Conservation (phyloP, 306 rosid species). For the Prunus mongolica region DNA sequence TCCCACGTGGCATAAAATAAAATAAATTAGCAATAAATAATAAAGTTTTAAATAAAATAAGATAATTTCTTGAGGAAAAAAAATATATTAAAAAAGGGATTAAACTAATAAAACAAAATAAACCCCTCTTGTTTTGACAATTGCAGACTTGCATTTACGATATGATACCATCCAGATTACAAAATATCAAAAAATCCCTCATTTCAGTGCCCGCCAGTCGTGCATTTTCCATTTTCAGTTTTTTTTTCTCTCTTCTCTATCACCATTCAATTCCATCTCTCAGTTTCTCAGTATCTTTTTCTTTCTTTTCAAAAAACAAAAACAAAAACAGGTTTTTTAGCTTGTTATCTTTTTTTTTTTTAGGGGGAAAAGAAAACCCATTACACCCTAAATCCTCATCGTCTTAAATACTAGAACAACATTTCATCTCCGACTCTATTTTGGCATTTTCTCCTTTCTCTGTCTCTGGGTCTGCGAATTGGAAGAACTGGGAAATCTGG, state of each 20-base stretch:
- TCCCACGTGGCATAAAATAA: neutral
- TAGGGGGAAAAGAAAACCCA: neutral
- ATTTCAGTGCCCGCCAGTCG: neutral
- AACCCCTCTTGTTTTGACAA: neutral
- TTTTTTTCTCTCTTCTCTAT: neutral
- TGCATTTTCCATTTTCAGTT: slow-evolving; percentile 6
- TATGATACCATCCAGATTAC: neutral
- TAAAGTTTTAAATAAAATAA: neutral
- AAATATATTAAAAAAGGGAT: neutral
- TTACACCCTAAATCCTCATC: neutral
- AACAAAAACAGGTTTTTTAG: neutral
- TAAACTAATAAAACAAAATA: neutral
- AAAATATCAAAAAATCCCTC: neutral
- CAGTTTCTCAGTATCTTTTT: slow-evolving; percentile 15
- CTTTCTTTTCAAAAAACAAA: neutral
- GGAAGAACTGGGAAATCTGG: slow-evolving; percentile 21
- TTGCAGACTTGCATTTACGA: neutral
- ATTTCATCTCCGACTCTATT: neutral
- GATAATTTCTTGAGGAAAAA: neutral
- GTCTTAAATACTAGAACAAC: neutral
- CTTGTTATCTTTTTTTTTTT: neutral
- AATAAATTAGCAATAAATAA: neutral
- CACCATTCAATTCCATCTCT: neutral
- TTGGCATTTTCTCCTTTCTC: neutral
- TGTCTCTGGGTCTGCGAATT: slow-evolving; percentile 1